These are phyloP conservation scores for Closterium sp. DNA, from an alignment of 139 green algal species.

Conservation along the genomic window DNA sequence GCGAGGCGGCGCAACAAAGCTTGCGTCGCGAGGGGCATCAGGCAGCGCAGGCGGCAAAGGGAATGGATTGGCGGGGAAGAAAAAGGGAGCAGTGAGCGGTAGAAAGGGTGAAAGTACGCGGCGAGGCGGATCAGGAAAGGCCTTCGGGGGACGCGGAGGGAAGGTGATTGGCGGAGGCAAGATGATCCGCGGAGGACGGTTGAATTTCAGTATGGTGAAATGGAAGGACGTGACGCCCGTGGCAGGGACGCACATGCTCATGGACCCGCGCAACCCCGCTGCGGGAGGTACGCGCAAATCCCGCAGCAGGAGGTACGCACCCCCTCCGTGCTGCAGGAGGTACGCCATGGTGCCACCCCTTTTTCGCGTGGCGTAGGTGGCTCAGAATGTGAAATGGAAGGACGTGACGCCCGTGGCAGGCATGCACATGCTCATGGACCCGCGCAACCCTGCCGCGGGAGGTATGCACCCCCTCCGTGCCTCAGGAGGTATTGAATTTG, in stretches of 20 bases:
- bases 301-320: no score
- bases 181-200: neutral
- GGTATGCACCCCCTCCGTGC: no score
- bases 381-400: no score
- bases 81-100: neutral
- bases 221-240: conserved; percentile 35
- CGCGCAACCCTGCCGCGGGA: no score
- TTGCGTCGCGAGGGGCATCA: neutral
- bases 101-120: neutral
- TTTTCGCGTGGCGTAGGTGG: no score
- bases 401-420: no score
- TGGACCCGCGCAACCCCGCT: neutral
- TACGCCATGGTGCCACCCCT: no score
- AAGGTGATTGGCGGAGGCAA: neutral
- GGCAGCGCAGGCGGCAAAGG: neutral
- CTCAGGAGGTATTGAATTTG: no score
- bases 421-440: no score
- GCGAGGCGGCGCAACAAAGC: neutral
- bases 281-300: conserved; percentile 32
- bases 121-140: neutral
- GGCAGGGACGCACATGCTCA: conserved; percentile 8
- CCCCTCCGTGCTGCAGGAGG: no score
- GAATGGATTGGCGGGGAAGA: neutral
- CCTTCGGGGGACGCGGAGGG: neutral
- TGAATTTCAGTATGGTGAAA: neutral